These are phyloP conservation scores for Perilla frutescens DNA, from an alignment of 257 asterid species.

Conservation along the genomic window DNA sequence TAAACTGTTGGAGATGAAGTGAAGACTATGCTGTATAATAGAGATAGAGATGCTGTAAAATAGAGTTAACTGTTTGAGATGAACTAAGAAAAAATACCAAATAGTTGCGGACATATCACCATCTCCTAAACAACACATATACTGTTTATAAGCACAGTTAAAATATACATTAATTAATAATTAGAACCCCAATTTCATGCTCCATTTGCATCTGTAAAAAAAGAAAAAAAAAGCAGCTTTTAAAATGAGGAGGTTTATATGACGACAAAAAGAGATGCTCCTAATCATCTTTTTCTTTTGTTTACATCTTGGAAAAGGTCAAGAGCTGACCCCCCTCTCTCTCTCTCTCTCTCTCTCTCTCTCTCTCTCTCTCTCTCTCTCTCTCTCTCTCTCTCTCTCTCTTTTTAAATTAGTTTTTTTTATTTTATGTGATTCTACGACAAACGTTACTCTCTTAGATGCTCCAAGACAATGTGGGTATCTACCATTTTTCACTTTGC, in stretches of 20 bases:
- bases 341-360: no score
- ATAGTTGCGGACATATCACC: not conserved
- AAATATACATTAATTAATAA: not conserved
- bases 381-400: no score
- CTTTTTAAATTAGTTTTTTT: not conserved
- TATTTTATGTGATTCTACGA: conserved; percentile 59
- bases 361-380: no score
- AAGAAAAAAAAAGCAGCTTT: conserved; percentile 27
- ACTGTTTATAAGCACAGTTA: not conserved
- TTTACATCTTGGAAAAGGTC: conserved; percentile 52
- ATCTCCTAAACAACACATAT: not conserved
- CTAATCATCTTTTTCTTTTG: conserved; percentile 45
- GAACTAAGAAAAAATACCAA: not conserved
- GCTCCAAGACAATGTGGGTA: conserved; percentile 73
- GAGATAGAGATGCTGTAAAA: no score
- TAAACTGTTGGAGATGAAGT: no score
- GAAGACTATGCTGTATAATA: no score
- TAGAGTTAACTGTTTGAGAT: no score
- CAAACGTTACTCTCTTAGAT: conserved; percentile 69
- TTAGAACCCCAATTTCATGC: conserved; percentile 7
- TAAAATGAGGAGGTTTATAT: conserved; percentile 40
- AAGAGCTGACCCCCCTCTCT: not conserved
- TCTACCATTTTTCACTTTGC: conserved; percentile 41
- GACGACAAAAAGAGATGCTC: conserved; percentile 56
- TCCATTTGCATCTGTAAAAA: conserved; percentile 35